Conservation (phyloP, 2,329 filamentous ascomycete genomes). For the Dactylellina parvicollis region DNA sequence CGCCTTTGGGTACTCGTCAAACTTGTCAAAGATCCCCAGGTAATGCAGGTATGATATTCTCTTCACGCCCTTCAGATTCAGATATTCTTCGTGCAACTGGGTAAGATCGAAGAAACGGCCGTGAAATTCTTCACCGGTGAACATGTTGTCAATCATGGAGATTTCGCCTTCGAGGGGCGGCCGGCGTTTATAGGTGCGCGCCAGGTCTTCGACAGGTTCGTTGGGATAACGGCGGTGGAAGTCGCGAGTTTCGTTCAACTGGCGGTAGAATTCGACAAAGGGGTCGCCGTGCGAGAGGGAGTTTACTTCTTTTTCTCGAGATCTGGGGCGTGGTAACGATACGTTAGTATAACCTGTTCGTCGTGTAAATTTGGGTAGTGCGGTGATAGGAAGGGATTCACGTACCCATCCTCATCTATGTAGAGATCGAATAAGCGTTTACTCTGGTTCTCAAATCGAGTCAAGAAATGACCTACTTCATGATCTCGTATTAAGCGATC, state of each 20-base stretch:
- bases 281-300: conserved; percentile 84
- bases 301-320: conserved; percentile 81
- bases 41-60: conserved; percentile 91
- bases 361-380: background rate
- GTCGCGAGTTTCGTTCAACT: conserved; percentile 80
- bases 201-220: conserved; percentile 93
- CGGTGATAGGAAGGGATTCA: conserved; percentile 10
- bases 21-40: conserved; percentile 88
- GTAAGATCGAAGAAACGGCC: conserved; percentile 93
- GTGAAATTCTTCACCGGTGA: conserved; percentile 93
- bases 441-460: conserved; percentile 88
- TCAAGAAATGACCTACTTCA: conserved; percentile 85
- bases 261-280: conserved; percentile 90
- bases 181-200: conserved; percentile 84
- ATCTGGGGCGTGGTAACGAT: conserved; percentile 59
- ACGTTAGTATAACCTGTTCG: conserved; percentile 19
- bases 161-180: conserved; percentile 67
- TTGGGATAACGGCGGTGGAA: conserved; percentile 93
- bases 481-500: conserved; percentile 91
- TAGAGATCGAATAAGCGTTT: conserved; percentile 83
- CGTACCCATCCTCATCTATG: conserved; percentile 73
- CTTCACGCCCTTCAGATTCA: conserved; percentile 88
- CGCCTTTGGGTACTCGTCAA: conserved; percentile 78
- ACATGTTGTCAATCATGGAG: conserved; percentile 84
- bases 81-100: conserved; percentile 82